These are phyloP conservation scores for Pulicaria dysenterica DNA, from an alignment of 129 eudicot species.

Conservation along the genomic window DNA sequence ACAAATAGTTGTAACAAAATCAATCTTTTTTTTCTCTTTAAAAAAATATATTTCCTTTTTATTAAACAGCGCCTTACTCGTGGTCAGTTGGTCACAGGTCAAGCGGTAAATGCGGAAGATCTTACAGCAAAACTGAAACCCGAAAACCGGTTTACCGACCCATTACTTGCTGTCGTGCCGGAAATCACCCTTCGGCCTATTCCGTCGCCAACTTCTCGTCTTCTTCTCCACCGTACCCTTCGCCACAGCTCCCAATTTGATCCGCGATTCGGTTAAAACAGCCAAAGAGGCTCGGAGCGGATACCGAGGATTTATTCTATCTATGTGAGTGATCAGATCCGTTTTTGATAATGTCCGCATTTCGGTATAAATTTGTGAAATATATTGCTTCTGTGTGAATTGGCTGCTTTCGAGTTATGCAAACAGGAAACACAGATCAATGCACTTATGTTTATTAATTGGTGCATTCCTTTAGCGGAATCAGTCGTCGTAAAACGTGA, in stretches of 20 bases:
- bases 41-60: background rate
- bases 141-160: conserved; percentile 26
- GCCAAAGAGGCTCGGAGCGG: conserved; percentile 8
- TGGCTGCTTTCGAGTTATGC: conserved; percentile 23
- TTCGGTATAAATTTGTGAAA: conserved; percentile 4
- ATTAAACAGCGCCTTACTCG: background rate
- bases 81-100: conserved; percentile 7
- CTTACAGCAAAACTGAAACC: conserved; percentile 29
- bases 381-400: background rate
- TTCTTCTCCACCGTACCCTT: conserved; percentile 22
- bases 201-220: conserved; percentile 25
- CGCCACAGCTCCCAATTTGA: conserved; percentile 15
- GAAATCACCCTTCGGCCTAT: conserved; percentile 20
- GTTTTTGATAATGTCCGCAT: conserved; percentile 9
- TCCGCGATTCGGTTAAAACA: conserved; percentile 9
- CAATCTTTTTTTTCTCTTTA: too few species aligned
- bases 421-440: conserved; percentile 23
- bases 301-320: conserved; percentile 31
- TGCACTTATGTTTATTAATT: conserved; percentile 8
- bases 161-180: conserved; percentile 16
- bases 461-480: conserved; percentile 7
- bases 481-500: conserved; percentile 1
- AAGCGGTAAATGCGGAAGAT: conserved; percentile 33
- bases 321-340: conserved; percentile 34
- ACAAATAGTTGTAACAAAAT: too few species aligned